phyloP scores from a whole-genome alignment of 1,284 basidiomycete species.

The Papiliotrema laurentii region DNA sequence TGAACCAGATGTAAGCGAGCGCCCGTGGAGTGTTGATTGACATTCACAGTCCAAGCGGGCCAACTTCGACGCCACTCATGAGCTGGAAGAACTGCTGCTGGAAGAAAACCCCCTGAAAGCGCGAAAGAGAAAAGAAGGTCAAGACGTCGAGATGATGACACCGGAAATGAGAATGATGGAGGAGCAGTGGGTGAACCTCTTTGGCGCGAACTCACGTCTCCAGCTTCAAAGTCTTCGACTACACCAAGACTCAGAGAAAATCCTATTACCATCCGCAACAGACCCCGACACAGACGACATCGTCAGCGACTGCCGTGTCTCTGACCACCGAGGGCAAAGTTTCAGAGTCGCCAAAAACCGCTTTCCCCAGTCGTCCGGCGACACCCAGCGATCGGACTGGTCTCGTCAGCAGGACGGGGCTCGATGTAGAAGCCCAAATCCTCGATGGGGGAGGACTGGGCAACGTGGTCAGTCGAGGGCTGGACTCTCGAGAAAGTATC shows the following conservation, averaged over 20 bases:
- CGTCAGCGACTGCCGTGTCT: conserved; percentile 13
- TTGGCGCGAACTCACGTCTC: neutral
- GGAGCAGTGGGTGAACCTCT: conserved; percentile 70
- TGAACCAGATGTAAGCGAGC: conserved; percentile 64
- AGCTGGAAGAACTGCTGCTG: conserved; percentile 88
- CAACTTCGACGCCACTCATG: conserved; percentile 99
- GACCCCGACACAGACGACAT: conserved; percentile 10
- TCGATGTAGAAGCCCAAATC: conserved; percentile 47
- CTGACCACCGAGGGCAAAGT: conserved; percentile 2
- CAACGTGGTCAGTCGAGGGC: conserved; percentile 29
- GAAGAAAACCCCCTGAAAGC: conserved; percentile 98
- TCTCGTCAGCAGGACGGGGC: conserved; percentile 37
- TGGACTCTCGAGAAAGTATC: neutral
- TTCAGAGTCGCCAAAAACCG: neutral
- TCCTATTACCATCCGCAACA: conserved; percentile 42
- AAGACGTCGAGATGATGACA: conserved; percentile 76
- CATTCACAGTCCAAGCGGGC: conserved; percentile 79
- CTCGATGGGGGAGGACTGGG: conserved; percentile 48
- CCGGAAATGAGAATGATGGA: conserved; percentile 96
- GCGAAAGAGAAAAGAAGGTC: conserved; percentile 81
- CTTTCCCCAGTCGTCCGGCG: conserved; percentile 16
- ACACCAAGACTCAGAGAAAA: conserved; percentile 38
- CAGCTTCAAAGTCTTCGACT: conserved; percentile 49
- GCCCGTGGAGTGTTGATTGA: conserved; percentile 4
- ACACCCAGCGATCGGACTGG: conserved; percentile 36